phyloP scores from a whole-genome alignment of 805 yeast genomes.

The Sugiyamaella marilandica region DNA sequence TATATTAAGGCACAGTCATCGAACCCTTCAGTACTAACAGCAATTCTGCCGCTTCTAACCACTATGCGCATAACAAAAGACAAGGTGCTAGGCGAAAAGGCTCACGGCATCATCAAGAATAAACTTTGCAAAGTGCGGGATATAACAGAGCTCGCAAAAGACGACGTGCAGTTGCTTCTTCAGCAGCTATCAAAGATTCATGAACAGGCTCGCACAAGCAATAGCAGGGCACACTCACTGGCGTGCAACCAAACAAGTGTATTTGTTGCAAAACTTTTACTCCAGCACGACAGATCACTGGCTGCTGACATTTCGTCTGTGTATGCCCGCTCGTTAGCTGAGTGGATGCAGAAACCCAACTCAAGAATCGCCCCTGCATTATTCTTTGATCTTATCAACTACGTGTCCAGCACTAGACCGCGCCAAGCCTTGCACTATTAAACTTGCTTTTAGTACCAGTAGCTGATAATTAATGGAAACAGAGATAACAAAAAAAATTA shows the following conservation, averaged over 20 bases:
- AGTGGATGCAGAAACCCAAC: conserved; percentile 50
- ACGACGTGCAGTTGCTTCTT: conserved; percentile 23
- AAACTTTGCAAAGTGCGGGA: conserved; percentile 50
- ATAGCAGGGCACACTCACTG: conserved; percentile 44
- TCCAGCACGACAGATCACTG: conserved; percentile 36
- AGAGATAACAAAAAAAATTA: no score
- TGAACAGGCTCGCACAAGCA: conserved; percentile 38
- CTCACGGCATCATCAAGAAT: conserved; percentile 63
- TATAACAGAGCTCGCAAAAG: conserved; percentile 18
- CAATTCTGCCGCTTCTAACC: conserved; percentile 52
- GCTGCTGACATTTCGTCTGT: conserved; percentile 48
- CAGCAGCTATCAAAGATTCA: conserved; percentile 32
- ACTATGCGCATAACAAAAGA: conserved; percentile 67
- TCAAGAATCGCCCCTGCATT: conserved; percentile 50
- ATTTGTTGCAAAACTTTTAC: conserved; percentile 53
- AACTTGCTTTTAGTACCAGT: not conserved
- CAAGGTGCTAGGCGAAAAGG: conserved; percentile 64
- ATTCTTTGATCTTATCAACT: conserved; percentile 76
- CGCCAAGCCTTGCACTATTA: not conserved
- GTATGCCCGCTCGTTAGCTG: conserved; percentile 51
- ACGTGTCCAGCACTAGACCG: conserved; percentile 55
- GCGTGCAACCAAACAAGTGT: conserved; percentile 67
- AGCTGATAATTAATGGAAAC: not conserved
- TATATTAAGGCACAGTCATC: conserved; percentile 46
- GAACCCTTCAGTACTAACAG: conserved; percentile 37